phyloP scores from a whole-genome alignment of 2,329 filamentous ascomycete genomes.

The Penicillium psychrosexuale region DNA sequence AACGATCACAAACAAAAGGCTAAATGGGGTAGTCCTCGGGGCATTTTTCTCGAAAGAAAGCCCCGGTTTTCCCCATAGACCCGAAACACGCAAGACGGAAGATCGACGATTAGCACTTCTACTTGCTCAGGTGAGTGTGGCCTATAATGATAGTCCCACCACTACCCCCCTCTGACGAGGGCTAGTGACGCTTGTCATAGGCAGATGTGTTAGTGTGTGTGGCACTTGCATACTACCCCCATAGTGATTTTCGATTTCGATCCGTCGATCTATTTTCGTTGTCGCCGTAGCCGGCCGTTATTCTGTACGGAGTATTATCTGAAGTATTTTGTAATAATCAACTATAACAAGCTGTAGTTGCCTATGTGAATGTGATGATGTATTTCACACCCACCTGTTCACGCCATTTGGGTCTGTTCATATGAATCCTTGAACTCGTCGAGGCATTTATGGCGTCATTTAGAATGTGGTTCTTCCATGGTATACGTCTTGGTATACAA shows the following conservation, averaged over 20 bases:
- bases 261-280: background rate
- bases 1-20: constrained; percentile 1
- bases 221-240: background rate
- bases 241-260: background rate
- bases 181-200: background rate
- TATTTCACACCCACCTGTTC: constrained; percentile 1
- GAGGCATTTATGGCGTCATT: constrained; percentile 9
- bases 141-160: background rate
- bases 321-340: background rate
- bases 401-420: background rate
- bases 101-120: constrained; percentile 15
- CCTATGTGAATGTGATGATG: background rate
- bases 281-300: background rate
- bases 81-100: constrained; percentile 19
- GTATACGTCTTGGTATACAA: background rate
- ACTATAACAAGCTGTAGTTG: background rate
- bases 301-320: background rate
- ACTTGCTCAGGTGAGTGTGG: too few relatives aligned
- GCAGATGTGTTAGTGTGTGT: background rate
- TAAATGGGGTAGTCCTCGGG: background rate
- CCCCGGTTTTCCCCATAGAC: constrained; percentile 9
- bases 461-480: background rate
- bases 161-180: background rate
- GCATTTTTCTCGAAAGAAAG: constrained; percentile 4
- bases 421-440: background rate